Conservation (phyloP, 805 yeast genomes). For the Alloascoidea hylecoeti region DNA sequence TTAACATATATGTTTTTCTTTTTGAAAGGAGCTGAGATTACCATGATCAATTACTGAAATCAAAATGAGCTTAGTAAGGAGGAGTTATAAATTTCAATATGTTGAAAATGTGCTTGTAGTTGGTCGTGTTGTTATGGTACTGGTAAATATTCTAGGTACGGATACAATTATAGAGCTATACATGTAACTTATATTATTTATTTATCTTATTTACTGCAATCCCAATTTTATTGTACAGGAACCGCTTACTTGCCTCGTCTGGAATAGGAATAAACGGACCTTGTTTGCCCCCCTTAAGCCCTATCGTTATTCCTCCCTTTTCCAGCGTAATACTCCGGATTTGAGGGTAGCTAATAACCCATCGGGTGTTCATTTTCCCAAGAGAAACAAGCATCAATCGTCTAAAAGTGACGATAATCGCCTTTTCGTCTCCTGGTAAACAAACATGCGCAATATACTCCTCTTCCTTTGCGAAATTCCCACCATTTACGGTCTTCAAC, state of each 20-base stretch:
- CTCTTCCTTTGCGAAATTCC: slow-evolving; percentile 56
- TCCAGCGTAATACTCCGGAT: slow-evolving; percentile 65
- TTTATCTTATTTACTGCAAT: slow-evolving; percentile 75
- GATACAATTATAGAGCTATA: too few species aligned
- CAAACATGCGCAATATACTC: slow-evolving; percentile 75
- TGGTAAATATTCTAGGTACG: too few species aligned
- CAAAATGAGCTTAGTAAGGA: too few species aligned
- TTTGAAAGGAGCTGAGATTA: too few species aligned
- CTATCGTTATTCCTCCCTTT: slow-evolving; percentile 62
- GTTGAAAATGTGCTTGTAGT: too few species aligned
- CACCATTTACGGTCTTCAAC: slow-evolving; percentile 77
- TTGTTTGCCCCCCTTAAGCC: slow-evolving; percentile 34
- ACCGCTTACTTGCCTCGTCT: slow-evolving; percentile 45
- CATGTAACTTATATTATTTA: too few species aligned
- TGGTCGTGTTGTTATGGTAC: too few species aligned
- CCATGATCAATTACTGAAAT: too few species aligned
- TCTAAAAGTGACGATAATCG: slow-evolving; percentile 60
- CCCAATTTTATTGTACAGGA: slow-evolving; percentile 58
- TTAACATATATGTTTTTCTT: too few species aligned
- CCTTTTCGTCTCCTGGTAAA: slow-evolving; percentile 67
- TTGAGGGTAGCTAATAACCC: slow-evolving; percentile 57
- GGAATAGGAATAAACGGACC: slow-evolving; percentile 78
- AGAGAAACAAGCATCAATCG: slow-evolving; percentile 58
- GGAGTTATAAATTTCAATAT: too few species aligned
- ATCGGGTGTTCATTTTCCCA: slow-evolving; percentile 42